phyloP scores from a whole-genome alignment of 78 protist species.

The Guillardia theta region DNA sequence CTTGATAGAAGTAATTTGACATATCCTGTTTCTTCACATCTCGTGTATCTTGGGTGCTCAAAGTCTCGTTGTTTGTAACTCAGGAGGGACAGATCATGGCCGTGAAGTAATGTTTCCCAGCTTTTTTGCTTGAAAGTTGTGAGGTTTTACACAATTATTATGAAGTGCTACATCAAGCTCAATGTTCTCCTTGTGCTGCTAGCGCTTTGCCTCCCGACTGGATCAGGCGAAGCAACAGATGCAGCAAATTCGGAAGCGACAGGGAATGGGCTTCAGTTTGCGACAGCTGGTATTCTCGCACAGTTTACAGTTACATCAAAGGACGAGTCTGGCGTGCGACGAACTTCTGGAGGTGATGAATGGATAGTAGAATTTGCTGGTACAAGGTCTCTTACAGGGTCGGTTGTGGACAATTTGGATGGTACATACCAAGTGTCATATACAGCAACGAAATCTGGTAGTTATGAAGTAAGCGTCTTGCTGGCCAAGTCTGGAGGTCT shows the following conservation, averaged over 20 bases:
- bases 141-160: neutral
- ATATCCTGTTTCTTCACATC: no score
- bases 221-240: conserved; percentile 33
- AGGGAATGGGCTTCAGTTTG: conserved; percentile 3
- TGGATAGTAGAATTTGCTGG: conserved; percentile 31
- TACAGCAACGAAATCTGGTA: conserved; percentile 25
- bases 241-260: neutral
- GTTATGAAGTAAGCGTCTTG: neutral
- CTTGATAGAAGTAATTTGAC: no score
- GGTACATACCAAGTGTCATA: conserved; percentile 24
- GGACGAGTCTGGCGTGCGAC: conserved; percentile 32
- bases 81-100: neutral
- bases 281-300: neutral
- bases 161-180: neutral
- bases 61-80: neutral
- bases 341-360: conserved; percentile 34
- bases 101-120: neutral
- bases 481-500: conserved; percentile 34
- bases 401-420: conserved; percentile 23
- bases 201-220: no score
- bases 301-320: conserved; percentile 3
- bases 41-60: neutral
- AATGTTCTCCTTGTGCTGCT: neutral
- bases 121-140: neutral
- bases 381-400: neutral